These are phyloP conservation scores for Amphirosellinia nigrospora DNA, from an alignment of 495 filamentous ascomycete genomes.

Conservation along the genomic window DNA sequence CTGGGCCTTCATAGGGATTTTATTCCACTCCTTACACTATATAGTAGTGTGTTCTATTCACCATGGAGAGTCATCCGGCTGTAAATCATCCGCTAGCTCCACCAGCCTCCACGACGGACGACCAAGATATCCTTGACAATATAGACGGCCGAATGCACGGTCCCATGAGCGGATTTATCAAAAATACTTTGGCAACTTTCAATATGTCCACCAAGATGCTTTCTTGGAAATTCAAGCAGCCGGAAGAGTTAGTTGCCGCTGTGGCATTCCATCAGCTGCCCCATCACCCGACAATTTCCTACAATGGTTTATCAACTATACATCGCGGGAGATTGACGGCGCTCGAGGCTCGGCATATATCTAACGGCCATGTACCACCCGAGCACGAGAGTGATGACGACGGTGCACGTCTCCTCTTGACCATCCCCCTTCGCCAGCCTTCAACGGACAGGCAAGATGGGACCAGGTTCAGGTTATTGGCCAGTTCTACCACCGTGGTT, in stretches of 20 bases:
- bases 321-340: slow-evolving; percentile 30
- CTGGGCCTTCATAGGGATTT: too few species aligned
- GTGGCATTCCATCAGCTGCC: slow-evolving; percentile 28
- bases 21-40: too few species aligned
- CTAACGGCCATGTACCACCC: slow-evolving; percentile 15
- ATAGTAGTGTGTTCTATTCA: too few species aligned
- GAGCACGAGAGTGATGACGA: slow-evolving; percentile 24
- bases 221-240: slow-evolving; percentile 29
- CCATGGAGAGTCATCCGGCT: too few species aligned
- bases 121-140: slow-evolving; percentile 39
- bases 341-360: slow-evolving; percentile 35
- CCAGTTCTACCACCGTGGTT: slow-evolving; percentile 29
- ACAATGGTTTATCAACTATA: slow-evolving; percentile 35
- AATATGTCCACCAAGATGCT: slow-evolving; percentile 30
- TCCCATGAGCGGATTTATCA: slow-evolving; percentile 36
- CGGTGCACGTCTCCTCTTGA: slow-evolving; percentile 30
- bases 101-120: slow-evolving; percentile 16
- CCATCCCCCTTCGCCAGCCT: slow-evolving; percentile 27
- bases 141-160: slow-evolving; percentile 38
- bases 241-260: slow-evolving; percentile 26
- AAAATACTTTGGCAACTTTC: slow-evolving; percentile 35
- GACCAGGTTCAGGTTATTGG: slow-evolving; percentile 35
- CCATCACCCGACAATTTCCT: slow-evolving; percentile 32
- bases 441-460: slow-evolving; percentile 30
- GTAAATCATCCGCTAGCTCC: slow-evolving; percentile 14